Conservation (phyloP, 2,329 filamentous ascomycete species). For the Colletotrichum abscissum region DNA sequence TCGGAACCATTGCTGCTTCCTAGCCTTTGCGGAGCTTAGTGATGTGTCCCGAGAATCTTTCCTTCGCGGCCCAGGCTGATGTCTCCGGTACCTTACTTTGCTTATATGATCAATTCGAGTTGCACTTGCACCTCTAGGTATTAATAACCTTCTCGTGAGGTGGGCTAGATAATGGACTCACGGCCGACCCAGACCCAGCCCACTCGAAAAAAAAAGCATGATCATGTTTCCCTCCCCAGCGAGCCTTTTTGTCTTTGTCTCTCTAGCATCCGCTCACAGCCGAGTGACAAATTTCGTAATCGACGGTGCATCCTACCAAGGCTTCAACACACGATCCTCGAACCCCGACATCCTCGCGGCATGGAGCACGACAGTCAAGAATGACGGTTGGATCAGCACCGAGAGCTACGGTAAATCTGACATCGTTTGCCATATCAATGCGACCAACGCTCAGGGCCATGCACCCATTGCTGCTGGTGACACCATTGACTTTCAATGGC, state of each 20-base stretch:
- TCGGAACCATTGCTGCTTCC: not conserved
- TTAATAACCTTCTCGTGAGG: too few relatives aligned
- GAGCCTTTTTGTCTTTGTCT: not conserved
- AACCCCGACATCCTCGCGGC: conserved; percentile 52
- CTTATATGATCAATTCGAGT: not conserved
- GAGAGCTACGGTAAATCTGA: conserved; percentile 57
- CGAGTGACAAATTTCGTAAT: conserved; percentile 50
- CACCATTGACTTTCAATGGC: conserved; percentile 69
- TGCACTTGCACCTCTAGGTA: too few relatives aligned
- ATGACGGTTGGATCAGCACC: conserved; percentile 64
- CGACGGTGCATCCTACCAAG: conserved; percentile 57
- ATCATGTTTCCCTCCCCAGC: not conserved
- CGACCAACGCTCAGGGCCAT: conserved; percentile 59
- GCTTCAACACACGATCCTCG: conserved; percentile 47
- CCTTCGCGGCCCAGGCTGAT: not conserved
- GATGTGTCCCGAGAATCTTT: not conserved
- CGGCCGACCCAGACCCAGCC: too few relatives aligned
- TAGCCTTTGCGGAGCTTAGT: not conserved
- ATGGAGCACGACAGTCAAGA: conserved; percentile 62
- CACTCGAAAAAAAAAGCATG: not conserved
- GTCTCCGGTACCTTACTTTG: not conserved
- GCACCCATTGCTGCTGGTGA: conserved; percentile 68
- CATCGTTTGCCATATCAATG: conserved; percentile 72
- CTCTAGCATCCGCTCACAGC: conserved; percentile 39
- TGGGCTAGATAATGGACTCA: too few relatives aligned